Evolutionary conservation across 1,284 basidiomycete species (phyloP).

Genomic region (Porogramme epimiltina): DNA sequence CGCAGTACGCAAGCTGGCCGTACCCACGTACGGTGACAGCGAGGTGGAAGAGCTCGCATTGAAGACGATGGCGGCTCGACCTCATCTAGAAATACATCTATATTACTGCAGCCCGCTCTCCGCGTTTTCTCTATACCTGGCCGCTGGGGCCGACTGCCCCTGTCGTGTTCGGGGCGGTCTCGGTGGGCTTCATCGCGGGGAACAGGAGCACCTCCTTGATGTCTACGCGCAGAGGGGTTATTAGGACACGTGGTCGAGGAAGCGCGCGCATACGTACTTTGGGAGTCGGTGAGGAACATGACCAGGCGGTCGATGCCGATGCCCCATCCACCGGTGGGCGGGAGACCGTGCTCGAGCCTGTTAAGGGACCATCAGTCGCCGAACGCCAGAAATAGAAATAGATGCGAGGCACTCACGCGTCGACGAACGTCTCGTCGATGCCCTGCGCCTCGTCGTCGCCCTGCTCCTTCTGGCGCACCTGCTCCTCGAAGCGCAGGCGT

Average conservation of each 20-base stretch:
- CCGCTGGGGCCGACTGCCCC: slow-evolving; percentile 32
- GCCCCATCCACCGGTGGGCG: slow-evolving; percentile 97
- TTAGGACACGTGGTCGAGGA: slow-evolving; percentile 23
- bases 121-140: slow-evolving; percentile 28
- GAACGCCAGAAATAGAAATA: background rate
- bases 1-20: no score
- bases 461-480: slow-evolving; percentile 87
- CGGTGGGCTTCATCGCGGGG: slow-evolving; percentile 88
- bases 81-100: slow-evolving; percentile 18
- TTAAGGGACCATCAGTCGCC: slow-evolving; percentile 12
- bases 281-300: slow-evolving; percentile 95
- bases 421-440: slow-evolving; percentile 92
- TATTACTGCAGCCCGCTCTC: background rate
- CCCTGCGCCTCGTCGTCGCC: slow-evolving; percentile 99
- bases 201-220: slow-evolving; percentile 91
- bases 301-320: slow-evolving; percentile 92
- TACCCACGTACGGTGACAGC: no score
- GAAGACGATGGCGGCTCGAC: no score
- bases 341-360: slow-evolving; percentile 95
- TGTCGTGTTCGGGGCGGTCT: slow-evolving; percentile 38
- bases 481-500: slow-evolving; percentile 94
- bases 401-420: slow-evolving; percentile 79
- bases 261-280: slow-evolving; percentile 55
- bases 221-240: slow-evolving; percentile 46
- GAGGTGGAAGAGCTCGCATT: no score